Conservation (phyloP, 208 protist species). For the Acanthamoeba healyi region DNA sequence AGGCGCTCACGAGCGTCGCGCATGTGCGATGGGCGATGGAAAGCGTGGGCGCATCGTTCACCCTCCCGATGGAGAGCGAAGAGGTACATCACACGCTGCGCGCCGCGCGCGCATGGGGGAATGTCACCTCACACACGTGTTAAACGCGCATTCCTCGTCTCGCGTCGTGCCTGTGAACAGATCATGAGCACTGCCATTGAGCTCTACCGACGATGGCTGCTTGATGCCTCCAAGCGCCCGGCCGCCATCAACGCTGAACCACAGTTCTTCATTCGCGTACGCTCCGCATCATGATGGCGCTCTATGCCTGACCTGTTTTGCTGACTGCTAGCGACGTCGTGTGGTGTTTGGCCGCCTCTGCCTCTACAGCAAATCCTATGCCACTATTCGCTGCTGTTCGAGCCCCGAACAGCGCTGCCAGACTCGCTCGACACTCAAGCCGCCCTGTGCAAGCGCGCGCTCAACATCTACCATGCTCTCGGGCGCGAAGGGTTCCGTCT, state of each 20-base stretch:
- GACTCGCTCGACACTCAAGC: constrained; percentile 67
- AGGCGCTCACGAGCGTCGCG: not conserved
- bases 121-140: not conserved
- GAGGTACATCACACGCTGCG: not conserved
- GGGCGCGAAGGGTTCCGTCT: not conserved
- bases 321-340: too few relatives aligned
- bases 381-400: constrained; percentile 69
- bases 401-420: not conserved
- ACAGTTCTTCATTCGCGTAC: constrained; percentile 11
- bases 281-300: not conserved
- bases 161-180: not conserved
- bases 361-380: constrained; percentile 23
- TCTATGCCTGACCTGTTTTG: not conserved
- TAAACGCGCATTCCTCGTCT: too few relatives aligned
- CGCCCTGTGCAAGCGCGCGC: constrained; percentile 66
- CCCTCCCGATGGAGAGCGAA: constrained; percentile 74
- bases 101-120: not conserved
- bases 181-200: constrained; percentile 1
- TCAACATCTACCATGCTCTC: constrained; percentile 75
- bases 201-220: constrained; percentile 23
- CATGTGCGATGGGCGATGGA: constrained; percentile 78
- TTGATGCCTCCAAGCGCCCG: not conserved
- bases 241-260: not conserved
- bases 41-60: constrained; percentile 61
- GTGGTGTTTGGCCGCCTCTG: too few relatives aligned